These are phyloP conservation scores for Phytophthora megakarya DNA, from an alignment of 352 stramenopile species.

Conservation along the genomic window DNA sequence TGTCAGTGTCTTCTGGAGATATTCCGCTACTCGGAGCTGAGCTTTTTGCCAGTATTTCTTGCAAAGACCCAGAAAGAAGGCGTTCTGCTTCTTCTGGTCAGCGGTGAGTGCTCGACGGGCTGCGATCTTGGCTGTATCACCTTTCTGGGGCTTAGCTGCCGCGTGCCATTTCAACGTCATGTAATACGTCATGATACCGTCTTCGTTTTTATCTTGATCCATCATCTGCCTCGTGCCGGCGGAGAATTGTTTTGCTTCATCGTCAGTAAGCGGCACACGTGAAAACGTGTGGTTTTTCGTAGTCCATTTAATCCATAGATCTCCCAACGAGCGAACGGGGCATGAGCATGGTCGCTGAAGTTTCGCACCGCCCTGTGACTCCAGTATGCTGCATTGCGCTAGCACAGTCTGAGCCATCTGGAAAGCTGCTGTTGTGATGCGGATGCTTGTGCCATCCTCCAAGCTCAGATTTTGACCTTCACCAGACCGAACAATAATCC, in stretches of 20 bases:
- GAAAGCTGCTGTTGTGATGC: conserved; percentile 56
- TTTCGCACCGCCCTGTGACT: conserved; percentile 55
- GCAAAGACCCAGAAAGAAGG: conserved; percentile 72
- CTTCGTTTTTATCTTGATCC: conserved; percentile 52
- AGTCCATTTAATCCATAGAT: conserved; percentile 85
- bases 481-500: conserved; percentile 48
- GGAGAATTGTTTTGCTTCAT: conserved; percentile 70
- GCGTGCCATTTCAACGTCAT: conserved; percentile 89
- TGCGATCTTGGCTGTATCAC: conserved; percentile 85
- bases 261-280: conserved; percentile 53
- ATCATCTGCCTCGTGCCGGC: conserved; percentile 85
- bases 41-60: conserved; percentile 78
- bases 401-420: conserved; percentile 71
- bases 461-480: conserved; percentile 53
- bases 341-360: conserved; percentile 79
- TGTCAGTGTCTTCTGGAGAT: conserved; percentile 68
- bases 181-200: conserved; percentile 59
- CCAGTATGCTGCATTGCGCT: conserved; percentile 71
- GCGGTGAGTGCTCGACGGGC: conserved; percentile 60
- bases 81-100: conserved; percentile 83
- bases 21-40: conserved; percentile 73
- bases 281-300: conserved; percentile 83
- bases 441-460: conserved; percentile 32
- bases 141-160: conserved; percentile 81
- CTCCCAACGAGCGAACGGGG: conserved; percentile 70